phyloP scores from a whole-genome alignment of 805 yeast genomes.

The Scheffersomyces stipitis region DNA sequence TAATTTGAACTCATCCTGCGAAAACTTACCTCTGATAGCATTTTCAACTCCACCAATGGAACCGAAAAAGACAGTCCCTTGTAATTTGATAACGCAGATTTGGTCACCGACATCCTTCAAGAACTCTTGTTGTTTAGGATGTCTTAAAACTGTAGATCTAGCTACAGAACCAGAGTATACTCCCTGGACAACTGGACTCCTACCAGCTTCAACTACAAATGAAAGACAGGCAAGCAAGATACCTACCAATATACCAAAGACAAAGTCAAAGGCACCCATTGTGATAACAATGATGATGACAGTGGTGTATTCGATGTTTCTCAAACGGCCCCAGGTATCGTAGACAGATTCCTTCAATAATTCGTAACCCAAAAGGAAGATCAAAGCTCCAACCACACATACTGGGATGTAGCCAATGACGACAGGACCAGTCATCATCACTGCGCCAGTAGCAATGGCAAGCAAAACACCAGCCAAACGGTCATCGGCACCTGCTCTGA shows the following conservation, averaged over 20 bases:
- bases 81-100: slow-evolving; percentile 80
- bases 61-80: slow-evolving; percentile 91
- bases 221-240: slow-evolving; percentile 88
- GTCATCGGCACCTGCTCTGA: slow-evolving; percentile 92
- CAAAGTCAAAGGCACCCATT: slow-evolving; percentile 96
- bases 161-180: slow-evolving; percentile 86
- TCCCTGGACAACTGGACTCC: slow-evolving; percentile 77
- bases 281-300: slow-evolving; percentile 83
- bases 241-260: slow-evolving; percentile 87
- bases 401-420: slow-evolving; percentile 94
- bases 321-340: slow-evolving; percentile 79
- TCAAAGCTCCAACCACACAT: slow-evolving; percentile 92
- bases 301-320: slow-evolving; percentile 78
- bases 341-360: slow-evolving; percentile 79
- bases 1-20: slow-evolving; percentile 45
- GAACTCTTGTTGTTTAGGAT: slow-evolving; percentile 84
- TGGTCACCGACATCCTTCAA: slow-evolving; percentile 85
- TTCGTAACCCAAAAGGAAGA: slow-evolving; percentile 89
- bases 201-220: slow-evolving; percentile 91
- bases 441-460: slow-evolving; percentile 74
- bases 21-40: slow-evolving; percentile 64
- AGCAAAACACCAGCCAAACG: slow-evolving; percentile 86
- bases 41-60: slow-evolving; percentile 90
- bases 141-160: slow-evolving; percentile 88
- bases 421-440: slow-evolving; percentile 87